phyloP scores from a whole-genome alignment of 1,284 basidiomycete genomes.

The Volvariella volvacea region DNA sequence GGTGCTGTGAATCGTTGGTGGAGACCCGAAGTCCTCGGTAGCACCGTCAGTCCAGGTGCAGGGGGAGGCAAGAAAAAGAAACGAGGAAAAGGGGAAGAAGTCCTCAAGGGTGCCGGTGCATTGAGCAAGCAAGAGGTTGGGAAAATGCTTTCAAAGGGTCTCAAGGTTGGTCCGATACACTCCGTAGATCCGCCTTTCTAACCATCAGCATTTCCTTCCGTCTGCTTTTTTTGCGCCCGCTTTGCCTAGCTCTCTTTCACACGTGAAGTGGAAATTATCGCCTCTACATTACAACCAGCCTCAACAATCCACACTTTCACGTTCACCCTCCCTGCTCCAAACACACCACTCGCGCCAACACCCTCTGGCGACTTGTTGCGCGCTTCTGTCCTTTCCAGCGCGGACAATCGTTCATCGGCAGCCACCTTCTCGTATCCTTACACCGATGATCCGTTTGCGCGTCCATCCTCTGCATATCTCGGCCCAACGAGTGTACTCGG shows the following conservation, averaged over 20 bases:
- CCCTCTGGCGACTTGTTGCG: constrained; percentile 67
- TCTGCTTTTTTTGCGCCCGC: constrained; percentile 6
- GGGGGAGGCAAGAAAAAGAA: constrained; percentile 60
- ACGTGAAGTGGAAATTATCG: constrained; percentile 91
- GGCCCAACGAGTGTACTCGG: constrained; percentile 57
- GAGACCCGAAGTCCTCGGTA: constrained; percentile 90
- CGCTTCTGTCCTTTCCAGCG: constrained; percentile 58
- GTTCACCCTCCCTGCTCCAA: constrained; percentile 72
- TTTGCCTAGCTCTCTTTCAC: constrained; percentile 70
- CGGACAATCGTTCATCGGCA: constrained; percentile 51
- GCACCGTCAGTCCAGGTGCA: constrained; percentile 81
- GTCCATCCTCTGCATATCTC: constrained; percentile 71
- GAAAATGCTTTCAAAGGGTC: constrained; percentile 84
- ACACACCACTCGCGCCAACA: constrained; percentile 62
- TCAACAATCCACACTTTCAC: constrained; percentile 92
- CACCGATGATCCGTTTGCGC: constrained; percentile 66
- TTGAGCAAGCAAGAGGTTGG: constrained; percentile 78
- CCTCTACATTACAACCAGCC: constrained; percentile 84
- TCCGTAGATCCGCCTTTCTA: background rate
- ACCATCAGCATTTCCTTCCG: constrained; percentile 3
- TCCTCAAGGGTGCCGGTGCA: constrained; percentile 63
- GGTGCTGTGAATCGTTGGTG: constrained; percentile 90
- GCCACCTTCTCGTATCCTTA: constrained; percentile 66
- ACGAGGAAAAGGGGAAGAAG: constrained; percentile 53
- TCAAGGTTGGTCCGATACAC: constrained; percentile 56